phyloP scores from a whole-genome alignment of 2,329 filamentous ascomycete species.

The Xylaria polymorpha region DNA sequence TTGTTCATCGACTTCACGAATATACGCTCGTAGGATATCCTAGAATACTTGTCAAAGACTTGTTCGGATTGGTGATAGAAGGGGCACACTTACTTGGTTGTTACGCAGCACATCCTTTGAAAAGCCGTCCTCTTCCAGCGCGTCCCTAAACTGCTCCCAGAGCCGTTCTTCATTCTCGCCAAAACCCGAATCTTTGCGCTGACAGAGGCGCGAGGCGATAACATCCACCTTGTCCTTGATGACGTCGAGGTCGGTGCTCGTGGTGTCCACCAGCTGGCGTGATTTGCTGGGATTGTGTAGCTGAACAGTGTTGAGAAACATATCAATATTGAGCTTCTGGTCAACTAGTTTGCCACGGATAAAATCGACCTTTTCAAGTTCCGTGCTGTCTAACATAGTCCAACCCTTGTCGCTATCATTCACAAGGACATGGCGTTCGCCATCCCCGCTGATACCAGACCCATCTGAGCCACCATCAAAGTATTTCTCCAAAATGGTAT shows the following conservation, averaged over 20 bases:
- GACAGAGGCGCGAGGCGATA: constrained; percentile 65
- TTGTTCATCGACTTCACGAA: constrained; percentile 67
- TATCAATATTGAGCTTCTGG: constrained; percentile 65
- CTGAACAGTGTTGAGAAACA: constrained; percentile 69
- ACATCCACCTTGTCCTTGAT: constrained; percentile 71
- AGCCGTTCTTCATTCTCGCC: constrained; percentile 62
- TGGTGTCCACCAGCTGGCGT: constrained; percentile 52
- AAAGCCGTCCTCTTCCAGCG: constrained; percentile 69
- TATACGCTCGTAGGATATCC: constrained; percentile 71
- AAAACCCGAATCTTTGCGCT: constrained; percentile 54
- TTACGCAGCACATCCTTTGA: constrained; percentile 64
- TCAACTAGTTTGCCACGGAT: constrained; percentile 61
- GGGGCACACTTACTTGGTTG: constrained; percentile 64
- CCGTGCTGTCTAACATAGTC: constrained; percentile 51
- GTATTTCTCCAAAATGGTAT: constrained; percentile 63
- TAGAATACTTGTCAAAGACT: constrained; percentile 45
- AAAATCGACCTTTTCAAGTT: constrained; percentile 56
- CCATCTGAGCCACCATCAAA: constrained; percentile 41
- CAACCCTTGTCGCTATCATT: constrained; percentile 51
- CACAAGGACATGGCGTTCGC: constrained; percentile 44
- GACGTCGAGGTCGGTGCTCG: constrained; percentile 58
- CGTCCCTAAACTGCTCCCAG: constrained; percentile 69
- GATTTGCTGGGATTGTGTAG: constrained; percentile 60
- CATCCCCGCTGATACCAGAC: constrained; percentile 39
- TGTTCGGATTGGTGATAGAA: not conserved